A percentile compares a stretch with the other conserved stretches of the same genome.
phyloP scores from a whole-genome alignment of 306 rosid species.

The Pueraria montana region DNA sequence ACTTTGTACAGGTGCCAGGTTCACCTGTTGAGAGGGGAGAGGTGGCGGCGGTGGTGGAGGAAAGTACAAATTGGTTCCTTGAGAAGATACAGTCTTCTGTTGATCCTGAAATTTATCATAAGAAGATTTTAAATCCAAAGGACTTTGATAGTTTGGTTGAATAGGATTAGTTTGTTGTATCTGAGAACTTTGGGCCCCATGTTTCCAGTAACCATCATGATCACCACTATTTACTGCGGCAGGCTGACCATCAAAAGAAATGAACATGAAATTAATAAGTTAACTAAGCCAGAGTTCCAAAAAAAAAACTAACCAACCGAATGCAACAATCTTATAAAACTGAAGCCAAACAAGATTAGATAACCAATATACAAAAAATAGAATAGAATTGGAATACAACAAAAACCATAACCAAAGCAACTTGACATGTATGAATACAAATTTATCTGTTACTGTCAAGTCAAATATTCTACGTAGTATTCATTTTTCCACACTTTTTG shows the following conservation, averaged over 20 bases:
- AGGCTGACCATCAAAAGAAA: constrained; percentile 80
- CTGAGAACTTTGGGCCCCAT: constrained; percentile 79
- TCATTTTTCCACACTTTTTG: constrained; percentile 35
- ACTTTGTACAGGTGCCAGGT: constrained; percentile 60
- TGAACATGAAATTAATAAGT: constrained; percentile 44
- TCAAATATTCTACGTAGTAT: constrained; percentile 39
- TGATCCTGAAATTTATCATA: constrained; percentile 97
- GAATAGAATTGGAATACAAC: constrained; percentile 14
- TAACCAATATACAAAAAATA: constrained; percentile 38
- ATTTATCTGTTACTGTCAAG: constrained; percentile 24
- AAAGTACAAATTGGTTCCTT: constrained; percentile 63
- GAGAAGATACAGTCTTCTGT: constrained; percentile 68
- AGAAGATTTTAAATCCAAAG: constrained; percentile 83
- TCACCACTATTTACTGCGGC: constrained; percentile 78
- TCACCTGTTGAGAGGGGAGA: constrained; percentile 71
- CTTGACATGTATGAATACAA: constrained; percentile 21
- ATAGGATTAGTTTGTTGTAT: constrained; percentile 72
- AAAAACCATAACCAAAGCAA: constrained; percentile 32
- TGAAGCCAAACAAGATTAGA: constrained; percentile 40
- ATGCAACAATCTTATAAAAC: constrained; percentile 38
- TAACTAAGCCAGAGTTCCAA: constrained; percentile 36
- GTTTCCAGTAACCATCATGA: constrained; percentile 93
- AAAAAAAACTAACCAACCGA: constrained; percentile 43
- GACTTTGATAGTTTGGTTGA: constrained; percentile 83
- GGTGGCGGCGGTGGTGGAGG: constrained; percentile 56